Conservation (phyloP, 768 basidiomycete genomes). For the Agrocybe praecox region DNA sequence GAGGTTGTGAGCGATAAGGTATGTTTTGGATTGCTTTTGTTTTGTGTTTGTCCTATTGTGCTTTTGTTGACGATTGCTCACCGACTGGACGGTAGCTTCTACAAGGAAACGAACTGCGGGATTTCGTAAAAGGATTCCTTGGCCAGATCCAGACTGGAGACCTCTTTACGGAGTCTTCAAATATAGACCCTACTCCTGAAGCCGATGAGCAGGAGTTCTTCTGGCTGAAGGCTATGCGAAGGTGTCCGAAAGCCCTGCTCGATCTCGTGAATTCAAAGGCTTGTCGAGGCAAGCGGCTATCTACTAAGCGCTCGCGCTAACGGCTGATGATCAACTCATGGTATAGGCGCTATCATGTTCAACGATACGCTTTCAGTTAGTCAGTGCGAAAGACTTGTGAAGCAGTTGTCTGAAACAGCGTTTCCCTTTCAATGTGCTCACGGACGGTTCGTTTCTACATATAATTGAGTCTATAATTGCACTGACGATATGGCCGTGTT, state of each 20-base stretch:
- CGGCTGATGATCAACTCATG: background rate
- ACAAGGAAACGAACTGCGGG: constrained; percentile 69
- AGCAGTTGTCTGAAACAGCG: constrained; percentile 65
- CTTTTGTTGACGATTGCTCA: constrained; percentile 14
- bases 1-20: constrained; percentile 77
- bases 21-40: constrained; percentile 30
- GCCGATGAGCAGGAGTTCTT: constrained; percentile 29
- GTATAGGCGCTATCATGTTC: constrained; percentile 94
- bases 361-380: constrained; percentile 72
- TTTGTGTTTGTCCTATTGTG: constrained; percentile 20
- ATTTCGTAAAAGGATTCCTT: constrained; percentile 75
- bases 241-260: constrained; percentile 81
- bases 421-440: constrained; percentile 98
- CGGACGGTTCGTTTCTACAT: constrained; percentile 60
- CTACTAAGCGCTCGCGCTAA: background rate
- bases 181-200: constrained; percentile 23
- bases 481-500: constrained; percentile 9
- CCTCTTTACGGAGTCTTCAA: constrained; percentile 24
- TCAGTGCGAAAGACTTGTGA: constrained; percentile 74
- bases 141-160: constrained; percentile 57
- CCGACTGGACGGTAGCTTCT: constrained; percentile 49
- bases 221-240: constrained; percentile 77
- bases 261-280: constrained; percentile 94
- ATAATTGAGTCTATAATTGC: constrained; percentile 8
- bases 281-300: constrained; percentile 71